phyloP scores from a whole-genome alignment of 116 monocot genomes.

The Posidonia oceanica region DNA sequence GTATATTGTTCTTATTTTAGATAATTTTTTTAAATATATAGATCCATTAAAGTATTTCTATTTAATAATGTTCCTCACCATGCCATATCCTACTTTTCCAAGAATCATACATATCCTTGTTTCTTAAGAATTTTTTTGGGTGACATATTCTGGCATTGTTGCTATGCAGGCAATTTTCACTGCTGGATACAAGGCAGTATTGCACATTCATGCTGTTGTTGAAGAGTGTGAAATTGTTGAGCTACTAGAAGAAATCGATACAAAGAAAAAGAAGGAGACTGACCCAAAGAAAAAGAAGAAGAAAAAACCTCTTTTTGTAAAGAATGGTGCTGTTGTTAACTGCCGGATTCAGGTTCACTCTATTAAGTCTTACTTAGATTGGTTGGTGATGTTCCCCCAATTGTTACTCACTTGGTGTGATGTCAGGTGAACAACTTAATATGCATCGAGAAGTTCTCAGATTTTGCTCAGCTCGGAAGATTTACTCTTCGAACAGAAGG shows the following conservation, averaged over 20 bases:
- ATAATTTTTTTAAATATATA: no score
- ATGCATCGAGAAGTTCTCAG: constrained; percentile 77
- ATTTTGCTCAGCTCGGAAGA: constrained; percentile 86
- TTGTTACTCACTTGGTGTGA: not conserved
- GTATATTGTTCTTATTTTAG: no score
- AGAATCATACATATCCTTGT: not conserved
- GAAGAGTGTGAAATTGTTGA: constrained; percentile 98
- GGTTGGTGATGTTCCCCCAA: not conserved
- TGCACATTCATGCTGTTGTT: constrained; percentile 86
- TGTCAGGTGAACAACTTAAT: constrained; percentile 79
- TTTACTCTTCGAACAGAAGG: constrained; percentile 97
- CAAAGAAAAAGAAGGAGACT: constrained; percentile 58
- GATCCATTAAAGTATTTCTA: no score
- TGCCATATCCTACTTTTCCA: not conserved
- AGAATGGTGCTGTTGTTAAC: constrained; percentile 79
- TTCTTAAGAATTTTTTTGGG: constrained; percentile 5
- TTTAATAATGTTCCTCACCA: no score
- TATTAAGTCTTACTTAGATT: not conserved
- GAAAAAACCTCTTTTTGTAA: constrained; percentile 87
- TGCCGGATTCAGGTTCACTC: constrained; percentile 80
- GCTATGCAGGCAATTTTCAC: constrained; percentile 76
- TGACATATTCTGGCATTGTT: not conserved
- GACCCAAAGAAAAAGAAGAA: constrained; percentile 89
- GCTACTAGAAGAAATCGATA: constrained; percentile 84
- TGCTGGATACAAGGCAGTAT: constrained; percentile 90